phyloP scores from a whole-genome alignment of 129 eudicot species.

The Logfia minima region DNA sequence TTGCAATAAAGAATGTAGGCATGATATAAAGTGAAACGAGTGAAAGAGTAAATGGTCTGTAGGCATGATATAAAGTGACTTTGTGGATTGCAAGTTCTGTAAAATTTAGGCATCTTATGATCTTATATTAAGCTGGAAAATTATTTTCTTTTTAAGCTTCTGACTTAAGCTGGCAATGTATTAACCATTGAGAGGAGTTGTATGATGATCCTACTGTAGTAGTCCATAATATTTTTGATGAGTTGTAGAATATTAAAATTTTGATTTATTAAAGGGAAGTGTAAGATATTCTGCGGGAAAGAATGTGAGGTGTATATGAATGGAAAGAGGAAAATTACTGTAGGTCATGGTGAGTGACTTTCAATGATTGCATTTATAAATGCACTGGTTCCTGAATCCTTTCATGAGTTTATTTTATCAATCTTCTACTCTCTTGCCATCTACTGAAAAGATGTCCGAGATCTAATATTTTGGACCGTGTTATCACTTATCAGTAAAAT shows the following conservation, averaged over 20 bases:
- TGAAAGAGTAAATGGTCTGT: background rate
- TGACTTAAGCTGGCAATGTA: background rate
- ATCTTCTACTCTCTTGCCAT: conserved; percentile 3
- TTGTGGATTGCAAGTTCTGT: background rate
- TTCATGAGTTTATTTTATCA: background rate
- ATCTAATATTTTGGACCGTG: background rate
- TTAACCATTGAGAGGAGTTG: background rate
- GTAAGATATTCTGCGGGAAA: too few species aligned
- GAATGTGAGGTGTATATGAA: background rate
- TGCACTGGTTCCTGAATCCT: background rate
- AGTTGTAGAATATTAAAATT: background rate
- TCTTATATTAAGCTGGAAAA: background rate
- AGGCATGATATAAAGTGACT: background rate
- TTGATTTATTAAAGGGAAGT: background rate
- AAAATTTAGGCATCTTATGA: background rate
- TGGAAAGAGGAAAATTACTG: background rate
- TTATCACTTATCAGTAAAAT: background rate
- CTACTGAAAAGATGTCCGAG: background rate
- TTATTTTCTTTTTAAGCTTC: background rate
- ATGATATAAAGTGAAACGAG: conserved; percentile 8
- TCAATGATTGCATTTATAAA: background rate
- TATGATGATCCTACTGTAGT: background rate
- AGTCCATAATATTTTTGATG: background rate
- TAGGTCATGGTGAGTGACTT: too few species aligned
- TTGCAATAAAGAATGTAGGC: conserved; percentile 4